Percentiles rank a stretch among this genome's conserved stretches.
Evolutionary conservation across 2,329 filamentous ascomycete genomes (phyloP).

Genomic region (Fusarium dlaminii): DNA sequence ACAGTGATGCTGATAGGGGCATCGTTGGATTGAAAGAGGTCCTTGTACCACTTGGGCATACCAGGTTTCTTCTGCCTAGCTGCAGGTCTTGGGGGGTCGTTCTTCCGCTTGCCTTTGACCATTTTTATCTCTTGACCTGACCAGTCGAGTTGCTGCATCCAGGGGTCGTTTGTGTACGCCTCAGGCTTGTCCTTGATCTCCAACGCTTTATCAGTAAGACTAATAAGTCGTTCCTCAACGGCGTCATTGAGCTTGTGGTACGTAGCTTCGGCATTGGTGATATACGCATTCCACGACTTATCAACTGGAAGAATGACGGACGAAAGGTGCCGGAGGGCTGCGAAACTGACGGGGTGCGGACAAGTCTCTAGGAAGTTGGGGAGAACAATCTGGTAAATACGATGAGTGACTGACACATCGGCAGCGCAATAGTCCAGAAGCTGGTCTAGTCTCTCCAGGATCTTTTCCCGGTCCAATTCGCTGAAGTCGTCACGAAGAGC

Average conservation of each 20-base stretch:
- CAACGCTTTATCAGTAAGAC: conserved; percentile 80
- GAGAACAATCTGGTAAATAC: conserved; percentile 93
- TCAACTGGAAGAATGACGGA: conserved; percentile 93
- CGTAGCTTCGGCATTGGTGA: conserved; percentile 83
- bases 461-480: conserved; percentile 76
- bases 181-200: conserved; percentile 75
- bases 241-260: conserved; percentile 80
- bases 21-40: conserved; percentile 77
- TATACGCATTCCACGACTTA: conserved; percentile 85
- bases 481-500: conserved; percentile 86
- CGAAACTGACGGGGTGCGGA: conserved; percentile 97
- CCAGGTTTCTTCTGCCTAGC: conserved; percentile 92
- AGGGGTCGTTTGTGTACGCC: conserved; percentile 82
- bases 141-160: conserved; percentile 96
- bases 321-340: conserved; percentile 90
- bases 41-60: conserved; percentile 96
- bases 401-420: conserved; percentile 92
- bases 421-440: conserved; percentile 94
- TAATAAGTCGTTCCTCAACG: conserved; percentile 79
- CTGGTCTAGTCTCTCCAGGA: conserved; percentile 78
- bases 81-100: conserved; percentile 78
- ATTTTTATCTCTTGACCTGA: conserved; percentile 90
- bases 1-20: conserved; percentile 81
- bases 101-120: conserved; percentile 91
- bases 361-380: conserved; percentile 89